Evolutionary conservation across 129 eudicot species (phyloP), one percentile per base, ranked within the genome.

Genomic region (Oenanthe sinensis): DNA sequence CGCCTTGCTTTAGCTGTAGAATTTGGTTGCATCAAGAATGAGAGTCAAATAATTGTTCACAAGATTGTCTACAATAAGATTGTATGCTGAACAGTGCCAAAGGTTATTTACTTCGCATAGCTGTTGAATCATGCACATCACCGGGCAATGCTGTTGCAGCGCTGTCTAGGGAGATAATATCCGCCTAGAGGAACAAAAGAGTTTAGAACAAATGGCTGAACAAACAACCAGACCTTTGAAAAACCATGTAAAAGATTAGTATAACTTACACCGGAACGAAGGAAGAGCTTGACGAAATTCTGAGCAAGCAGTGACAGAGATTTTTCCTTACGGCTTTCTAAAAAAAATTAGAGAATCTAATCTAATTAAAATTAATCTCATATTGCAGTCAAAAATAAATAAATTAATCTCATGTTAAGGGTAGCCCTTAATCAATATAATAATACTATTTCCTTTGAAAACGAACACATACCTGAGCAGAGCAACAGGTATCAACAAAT

Each of bases 201-300:
- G 26, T 36, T 76, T 26, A 69, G 77, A 46, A 77, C 74, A 79
- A 39, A 44, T 70, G 45, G 26, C 13, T 15, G 43, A 58, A 22
- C 44, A 22, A 78, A 71, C 43, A 43, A 22, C 71, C 37, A 68
- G 16, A 6, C 42, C 55, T 68, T 70, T 37, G 2, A 19, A 71
- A 77, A 72, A 16, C 14, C 14, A 81, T 42, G 55, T 37, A 20
- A 55, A 36, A 50, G 44, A 14, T 15, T 30, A 67, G 72, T 36
- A 37, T 79, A 22, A 77, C 98, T 87, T 86, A 91, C 97, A 71
- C 88, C 79, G 69, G 96, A 81, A 81, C 87, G 77, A 33, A 91
- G 84, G 90, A 93, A 93, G 43, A 93, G 93, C 93, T 91, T 93
- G 75, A 93, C 87, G 72, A 88, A 88, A 82, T 88, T 88, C 75